Evolutionary conservation across 176 grass and related monocot species (phyloP), one percentile per base, ranked within the genome.

Genomic region (Oryza rufipogon): DNA sequence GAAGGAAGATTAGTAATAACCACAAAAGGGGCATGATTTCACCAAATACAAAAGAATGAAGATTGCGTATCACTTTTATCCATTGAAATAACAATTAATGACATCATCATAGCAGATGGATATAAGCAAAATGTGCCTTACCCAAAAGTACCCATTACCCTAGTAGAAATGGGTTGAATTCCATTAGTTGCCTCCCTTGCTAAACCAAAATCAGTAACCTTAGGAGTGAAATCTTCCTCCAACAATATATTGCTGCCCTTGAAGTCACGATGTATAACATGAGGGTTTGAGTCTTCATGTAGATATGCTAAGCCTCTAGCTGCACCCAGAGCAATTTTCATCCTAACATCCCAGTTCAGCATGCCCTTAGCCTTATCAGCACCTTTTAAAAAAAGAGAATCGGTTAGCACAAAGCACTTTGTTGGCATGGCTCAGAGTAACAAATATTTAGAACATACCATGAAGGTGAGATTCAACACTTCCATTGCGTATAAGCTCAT

Each of bases 391-490:
- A 71, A 25, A 38, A 22, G 11, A 73, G 6, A 54, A 13, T 73
- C 10, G 11, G 84, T 92, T 78, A 83, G 49, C 34, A 12, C 47
- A 87, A 49, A 36, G 9, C 81, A 81, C 36, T 64, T 61, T 15
- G 6, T 16, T 65, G 12, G 15, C 58, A 74, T 74, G 54, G 26
- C 26, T 70, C 38, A 78, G 0, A 66, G 61, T 68, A 80, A 78
- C 61, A 47, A 76, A 70, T 81, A 80, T 65, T 56, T 76, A 68
- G 54, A 77, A 66, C 70, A 70, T 96, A 99, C 93, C 96, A 84
- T 99, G 96, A 64, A 99, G 93, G 84, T 99, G 96, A 14, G 96
- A 99, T 71, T 99, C 96, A 38, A 99, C 90, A 86, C 96, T 99
- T 71, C 96, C 93, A 76, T 96, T 96, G 71, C 81, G 88, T 64